phyloP scores from a whole-genome alignment of 2,329 filamentous ascomycete species.

The Cryoendolithus antarcticus region DNA sequence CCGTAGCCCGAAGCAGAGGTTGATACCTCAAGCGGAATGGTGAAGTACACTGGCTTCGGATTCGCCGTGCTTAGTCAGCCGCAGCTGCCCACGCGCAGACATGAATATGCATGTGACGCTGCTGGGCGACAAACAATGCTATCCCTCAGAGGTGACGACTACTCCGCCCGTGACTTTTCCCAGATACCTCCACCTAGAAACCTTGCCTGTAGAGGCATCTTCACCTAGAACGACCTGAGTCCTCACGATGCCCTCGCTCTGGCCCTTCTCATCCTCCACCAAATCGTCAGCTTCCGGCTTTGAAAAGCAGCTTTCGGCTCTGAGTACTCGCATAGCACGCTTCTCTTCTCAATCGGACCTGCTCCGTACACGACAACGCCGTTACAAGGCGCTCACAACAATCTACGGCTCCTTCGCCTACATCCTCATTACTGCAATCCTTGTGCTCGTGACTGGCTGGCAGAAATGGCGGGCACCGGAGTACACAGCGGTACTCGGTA shows the following conservation, averaged over 20 bases:
- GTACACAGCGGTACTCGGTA: constrained; percentile 65
- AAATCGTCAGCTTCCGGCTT: constrained; percentile 79
- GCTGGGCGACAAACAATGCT: too few relatives aligned
- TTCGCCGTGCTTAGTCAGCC: too few relatives aligned
- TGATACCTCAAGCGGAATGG: too few relatives aligned
- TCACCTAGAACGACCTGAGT: background rate
- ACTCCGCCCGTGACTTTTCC: too few relatives aligned
- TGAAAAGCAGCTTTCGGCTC: constrained; percentile 73
- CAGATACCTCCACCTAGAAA: constrained; percentile 11
- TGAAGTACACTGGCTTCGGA: too few relatives aligned
- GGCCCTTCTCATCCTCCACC: constrained; percentile 78
- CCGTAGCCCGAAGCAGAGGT: too few relatives aligned
- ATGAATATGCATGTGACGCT: too few relatives aligned
- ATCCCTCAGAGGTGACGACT: too few relatives aligned
- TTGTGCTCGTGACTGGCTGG: constrained; percentile 75
- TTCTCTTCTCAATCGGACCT: constrained; percentile 62
- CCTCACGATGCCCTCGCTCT: constrained; percentile 65
- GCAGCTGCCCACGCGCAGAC: too few relatives aligned
- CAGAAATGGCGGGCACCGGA: constrained; percentile 64
- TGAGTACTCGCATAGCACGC: constrained; percentile 71
- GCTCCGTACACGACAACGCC: constrained; percentile 58
- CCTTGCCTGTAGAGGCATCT: constrained; percentile 33
- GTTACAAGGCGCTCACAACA: constrained; percentile 74
- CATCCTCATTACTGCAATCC: constrained; percentile 70
- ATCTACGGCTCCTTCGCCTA: constrained; percentile 87